phyloP scores from a whole-genome alignment of 176 grass and related monocot species.

The Ensete glaucum region DNA sequence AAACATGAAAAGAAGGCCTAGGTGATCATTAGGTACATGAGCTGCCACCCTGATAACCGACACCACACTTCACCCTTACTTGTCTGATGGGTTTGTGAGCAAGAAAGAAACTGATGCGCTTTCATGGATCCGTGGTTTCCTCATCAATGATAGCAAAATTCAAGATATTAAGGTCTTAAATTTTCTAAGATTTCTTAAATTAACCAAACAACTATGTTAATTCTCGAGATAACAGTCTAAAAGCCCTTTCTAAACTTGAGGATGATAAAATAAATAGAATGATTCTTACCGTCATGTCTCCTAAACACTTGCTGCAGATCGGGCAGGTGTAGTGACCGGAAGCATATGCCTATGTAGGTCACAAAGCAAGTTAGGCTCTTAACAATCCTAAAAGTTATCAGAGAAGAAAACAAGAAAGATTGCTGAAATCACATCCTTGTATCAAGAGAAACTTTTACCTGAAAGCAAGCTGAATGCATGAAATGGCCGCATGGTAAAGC shows the following conservation, averaged over 20 bases:
- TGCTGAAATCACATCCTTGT: not conserved
- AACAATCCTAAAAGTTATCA: not conserved
- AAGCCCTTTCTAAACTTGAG: not conserved
- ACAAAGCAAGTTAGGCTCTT: not conserved
- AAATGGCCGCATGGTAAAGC: slow-evolving; percentile 81
- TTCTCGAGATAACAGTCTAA: not conserved
- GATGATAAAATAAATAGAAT: not conserved
- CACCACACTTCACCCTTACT: no score
- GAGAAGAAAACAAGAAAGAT: not conserved
- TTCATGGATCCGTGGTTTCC: no score
- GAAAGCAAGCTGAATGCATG: slow-evolving; percentile 88
- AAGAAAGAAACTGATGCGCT: no score
- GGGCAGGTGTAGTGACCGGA: not conserved
- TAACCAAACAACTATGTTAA: not conserved
- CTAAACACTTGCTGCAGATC: not conserved
- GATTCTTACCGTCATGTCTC: slow-evolving; percentile 1
- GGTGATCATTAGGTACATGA: no score
- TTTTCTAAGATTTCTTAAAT: not conserved
- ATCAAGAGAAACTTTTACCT: slow-evolving; percentile 28
- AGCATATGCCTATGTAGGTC: not conserved
- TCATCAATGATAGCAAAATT: not conserved
- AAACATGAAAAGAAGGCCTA: no score
- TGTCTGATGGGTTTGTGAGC: no score
- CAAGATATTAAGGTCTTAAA: not conserved
- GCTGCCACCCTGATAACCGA: no score